These are phyloP conservation scores for Xylaria arbuscula DNA, from an alignment of 2,329 filamentous ascomycete genomes.

Conservation along the genomic window DNA sequence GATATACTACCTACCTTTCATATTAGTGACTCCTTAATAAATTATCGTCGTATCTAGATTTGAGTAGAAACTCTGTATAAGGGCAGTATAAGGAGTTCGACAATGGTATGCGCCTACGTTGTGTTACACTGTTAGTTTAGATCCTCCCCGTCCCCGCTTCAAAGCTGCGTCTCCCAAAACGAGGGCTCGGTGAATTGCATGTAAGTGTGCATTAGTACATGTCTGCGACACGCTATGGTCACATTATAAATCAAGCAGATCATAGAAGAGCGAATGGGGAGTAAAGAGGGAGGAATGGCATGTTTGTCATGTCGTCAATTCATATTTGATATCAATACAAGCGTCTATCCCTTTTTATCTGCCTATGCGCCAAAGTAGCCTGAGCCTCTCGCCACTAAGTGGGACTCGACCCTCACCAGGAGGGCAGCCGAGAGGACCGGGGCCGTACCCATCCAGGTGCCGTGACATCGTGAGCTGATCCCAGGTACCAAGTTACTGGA, in stretches of 20 bases:
- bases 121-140: neutral
- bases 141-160: neutral
- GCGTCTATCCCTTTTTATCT: conserved; percentile 20
- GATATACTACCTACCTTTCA: neutral
- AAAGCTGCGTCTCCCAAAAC: neutral
- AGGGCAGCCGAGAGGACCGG: conserved; percentile 24
- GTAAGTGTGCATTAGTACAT: neutral
- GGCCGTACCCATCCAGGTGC: conserved; percentile 20
- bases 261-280: neutral
- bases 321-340: conserved; percentile 22
- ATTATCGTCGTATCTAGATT: neutral
- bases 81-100: neutral
- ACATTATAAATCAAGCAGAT: neutral
- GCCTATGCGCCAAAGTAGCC: conserved; percentile 32
- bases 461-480: conserved; percentile 13
- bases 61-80: neutral
- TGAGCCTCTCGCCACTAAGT: conserved; percentile 32
- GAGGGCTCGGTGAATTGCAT: neutral
- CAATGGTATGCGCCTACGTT: neutral
- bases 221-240: neutral
- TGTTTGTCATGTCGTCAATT: conserved; percentile 28
- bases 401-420: conserved; percentile 32
- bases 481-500: conserved; percentile 37
- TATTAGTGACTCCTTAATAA: neutral
- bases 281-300: conserved; percentile 1